Base-by-base conservation (phyloP, 768 basidiomycete genomes). In the Galerina marginata region DNA sequence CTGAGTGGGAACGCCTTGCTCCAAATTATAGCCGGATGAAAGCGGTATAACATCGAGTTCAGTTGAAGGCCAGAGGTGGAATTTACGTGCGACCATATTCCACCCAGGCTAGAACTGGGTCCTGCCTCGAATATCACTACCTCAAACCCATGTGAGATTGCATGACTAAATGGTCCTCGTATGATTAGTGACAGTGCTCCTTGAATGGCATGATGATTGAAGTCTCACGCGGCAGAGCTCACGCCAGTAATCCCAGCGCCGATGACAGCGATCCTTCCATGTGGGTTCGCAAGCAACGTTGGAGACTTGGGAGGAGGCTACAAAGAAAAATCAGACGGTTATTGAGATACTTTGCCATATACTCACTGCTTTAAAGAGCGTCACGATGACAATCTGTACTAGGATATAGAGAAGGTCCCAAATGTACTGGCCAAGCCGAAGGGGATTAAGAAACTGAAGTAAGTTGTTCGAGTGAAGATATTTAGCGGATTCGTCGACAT, bases 71-170 rank as follows among this genome's bases (percentile, higher is more conserved):
- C 79, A 1, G 80, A 82, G 0, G 83, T 82, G n/a, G 68, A 72
- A 66, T 84, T 86, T 42, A 83, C 83, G 38, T 79, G 73, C 0
- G 81, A 71, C 83, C 83, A 85, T 33, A 85, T 81, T 0, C 83
- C 83, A 33, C 83, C 84, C n/a, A 78, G 55, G 14, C 62, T 67
- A 0, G 65, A 61, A 6, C 66, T 63, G 14, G 74, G 65, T 16
- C 58, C 61, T n/a, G 68, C 71, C 65, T 84, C 83, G 64, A 75
- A 83, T 2, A 85, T 76, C 25, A 81, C 78, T 10, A 84, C 83
- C 36, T 85, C 82, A 59, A 85, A 84, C 15, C 81, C 80, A 60
- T 84, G 82, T 0, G 81, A 75, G 25, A 83, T 76, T 29, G 76
- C 76, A 61, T 84, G 59, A 11, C 59, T 60, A 43, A 15, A n/a